Base-by-base conservation (phyloP, 257 asterid species). In the Eustoma russellianum region DNA sequence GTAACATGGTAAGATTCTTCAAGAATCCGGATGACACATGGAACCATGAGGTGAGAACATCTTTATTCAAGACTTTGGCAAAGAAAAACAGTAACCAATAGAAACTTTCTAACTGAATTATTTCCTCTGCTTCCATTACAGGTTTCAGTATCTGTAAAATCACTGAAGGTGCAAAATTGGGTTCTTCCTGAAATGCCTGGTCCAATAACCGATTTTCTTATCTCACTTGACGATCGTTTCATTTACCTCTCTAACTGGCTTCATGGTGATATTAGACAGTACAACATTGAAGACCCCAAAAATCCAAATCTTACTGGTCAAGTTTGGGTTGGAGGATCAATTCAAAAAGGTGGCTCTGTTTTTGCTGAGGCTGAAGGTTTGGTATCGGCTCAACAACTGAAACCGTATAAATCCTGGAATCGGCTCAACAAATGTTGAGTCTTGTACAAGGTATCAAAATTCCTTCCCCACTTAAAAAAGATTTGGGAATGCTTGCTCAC, bases 211-310 rank as follows among this genome's bases (percentile, higher is more conserved):
- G 93, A 83, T 70, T 81, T 83, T 55, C 71, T 86, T 43, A 79
- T 83, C 14, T 86, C 91, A 56, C 89, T 86, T 3, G 90, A 86
- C 52, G 95, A 86, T 54, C 93, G 82, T 13, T 86, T 74, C 59
- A 77, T 86, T 9, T 86, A 86, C 75, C 63, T 86, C 49, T 71
- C 83, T 7, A 89, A 89, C 70, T 89, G 97, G 97, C 95, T 91
- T 56, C 98, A 91, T 16, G 98, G 98, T 61, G 98, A 91, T 67
- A 77, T 91, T 49, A 68, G 96, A 52, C 96, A 91, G 55, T 91
- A 91, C 52, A 80, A 87, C 50, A 77, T 91, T 14, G 88, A 91
- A 60, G 98, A 91, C 33, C 96, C 95, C 34, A 49, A 62, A 55
- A 82, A 63, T 60, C 95, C 89, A 6, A 67, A 33, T 57, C 70